Percentiles rank a stretch among this genome's conserved stretches.
phyloP scores from a whole-genome alignment of 1,284 basidiomycete genomes.

The Cutaneotrichosporon mucoides region DNA sequence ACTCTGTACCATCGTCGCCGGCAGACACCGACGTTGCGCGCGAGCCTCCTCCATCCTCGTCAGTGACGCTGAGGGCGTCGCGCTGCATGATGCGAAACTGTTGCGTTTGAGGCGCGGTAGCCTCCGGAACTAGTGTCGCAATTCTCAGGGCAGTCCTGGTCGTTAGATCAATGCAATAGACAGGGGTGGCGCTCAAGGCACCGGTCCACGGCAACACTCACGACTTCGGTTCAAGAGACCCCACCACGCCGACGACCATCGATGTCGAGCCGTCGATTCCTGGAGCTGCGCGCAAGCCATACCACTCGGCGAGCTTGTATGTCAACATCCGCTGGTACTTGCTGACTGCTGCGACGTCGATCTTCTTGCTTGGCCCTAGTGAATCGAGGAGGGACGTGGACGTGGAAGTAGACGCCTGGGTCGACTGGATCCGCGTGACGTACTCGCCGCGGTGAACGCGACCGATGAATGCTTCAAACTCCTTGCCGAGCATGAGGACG shows the following conservation, averaged over 20 bases:
- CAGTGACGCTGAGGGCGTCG: slow-evolving; percentile 13
- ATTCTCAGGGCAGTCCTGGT: slow-evolving; percentile 21
- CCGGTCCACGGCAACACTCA: slow-evolving; percentile 10
- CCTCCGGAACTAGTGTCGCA: slow-evolving; percentile 16
- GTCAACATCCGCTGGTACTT: slow-evolving; percentile 46
- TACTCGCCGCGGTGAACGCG: slow-evolving; percentile 21
- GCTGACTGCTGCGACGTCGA: slow-evolving; percentile 27
- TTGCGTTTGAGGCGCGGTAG: slow-evolving; percentile 21
- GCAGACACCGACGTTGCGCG: slow-evolving; percentile 20
- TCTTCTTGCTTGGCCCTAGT: slow-evolving; percentile 22
- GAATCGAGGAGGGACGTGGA: slow-evolving; percentile 17
- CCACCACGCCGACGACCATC: slow-evolving; percentile 37
- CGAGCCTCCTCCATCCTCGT: slow-evolving; percentile 15
- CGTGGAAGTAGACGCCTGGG: slow-evolving; percentile 3
- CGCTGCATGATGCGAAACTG: slow-evolving; percentile 44
- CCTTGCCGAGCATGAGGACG: slow-evolving; percentile 38
- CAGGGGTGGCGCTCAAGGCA: too few relatives aligned
- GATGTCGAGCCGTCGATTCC: slow-evolving; percentile 15
- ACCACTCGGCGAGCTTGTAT: slow-evolving; percentile 47
- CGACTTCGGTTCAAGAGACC: slow-evolving; percentile 32
- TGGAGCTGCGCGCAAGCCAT: slow-evolving; percentile 36
- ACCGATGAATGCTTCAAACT: slow-evolving; percentile 40
- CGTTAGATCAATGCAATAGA: slow-evolving; percentile 11
- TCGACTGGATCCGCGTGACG: slow-evolving; percentile 7
- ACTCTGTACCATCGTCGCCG: slow-evolving; percentile 16